Evolutionary conservation across 2,329 filamentous ascomycete genomes (phyloP).

Genomic region (Epichloe sylvatica): DNA sequence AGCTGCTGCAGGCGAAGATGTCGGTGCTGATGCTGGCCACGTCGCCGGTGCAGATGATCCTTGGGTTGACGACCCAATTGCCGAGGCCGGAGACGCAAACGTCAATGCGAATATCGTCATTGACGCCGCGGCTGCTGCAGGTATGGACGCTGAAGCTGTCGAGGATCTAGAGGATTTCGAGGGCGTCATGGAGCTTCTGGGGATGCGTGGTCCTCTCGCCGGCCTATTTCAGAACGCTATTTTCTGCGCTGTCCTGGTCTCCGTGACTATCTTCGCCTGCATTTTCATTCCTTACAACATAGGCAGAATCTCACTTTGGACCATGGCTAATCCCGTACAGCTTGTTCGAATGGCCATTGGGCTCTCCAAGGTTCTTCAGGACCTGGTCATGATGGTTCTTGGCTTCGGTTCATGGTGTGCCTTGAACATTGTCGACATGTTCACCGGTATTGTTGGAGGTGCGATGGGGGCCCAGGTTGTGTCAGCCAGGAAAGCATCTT

Average conservation of each 20-base stretch:
- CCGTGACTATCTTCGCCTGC: constrained; percentile 70
- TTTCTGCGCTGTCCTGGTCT: constrained; percentile 83
- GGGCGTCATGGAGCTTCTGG: constrained; percentile 87
- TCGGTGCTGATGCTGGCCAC: constrained; percentile 31
- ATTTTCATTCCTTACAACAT: constrained; percentile 87
- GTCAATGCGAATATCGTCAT: constrained; percentile 17
- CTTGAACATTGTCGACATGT: constrained; percentile 25
- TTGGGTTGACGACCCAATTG: constrained; percentile 12
- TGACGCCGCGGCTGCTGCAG: constrained; percentile 39
- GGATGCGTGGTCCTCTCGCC: constrained; percentile 84
- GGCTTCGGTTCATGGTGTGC: constrained; percentile 37
- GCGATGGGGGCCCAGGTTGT: constrained; percentile 17
- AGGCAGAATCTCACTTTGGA: constrained; percentile 69
- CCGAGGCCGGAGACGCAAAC: constrained; percentile 22
- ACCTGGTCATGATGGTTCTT: constrained; percentile 51
- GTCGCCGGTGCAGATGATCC: constrained; percentile 38
- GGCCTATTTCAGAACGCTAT: constrained; percentile 88
- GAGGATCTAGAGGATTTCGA: constrained; percentile 91
- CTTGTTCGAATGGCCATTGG: constrained; percentile 60
- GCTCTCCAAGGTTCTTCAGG: constrained; percentile 65
- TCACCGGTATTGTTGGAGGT: constrained; percentile 22
- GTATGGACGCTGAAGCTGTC: constrained; percentile 59
- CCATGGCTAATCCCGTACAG: constrained; percentile 65
- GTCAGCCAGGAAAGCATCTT: constrained; percentile 24
- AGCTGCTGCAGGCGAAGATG: constrained; percentile 21